These are phyloP conservation scores for Penicillium sp. DNA, from an alignment of 2,329 filamentous ascomycete species.

Conservation along the genomic window DNA sequence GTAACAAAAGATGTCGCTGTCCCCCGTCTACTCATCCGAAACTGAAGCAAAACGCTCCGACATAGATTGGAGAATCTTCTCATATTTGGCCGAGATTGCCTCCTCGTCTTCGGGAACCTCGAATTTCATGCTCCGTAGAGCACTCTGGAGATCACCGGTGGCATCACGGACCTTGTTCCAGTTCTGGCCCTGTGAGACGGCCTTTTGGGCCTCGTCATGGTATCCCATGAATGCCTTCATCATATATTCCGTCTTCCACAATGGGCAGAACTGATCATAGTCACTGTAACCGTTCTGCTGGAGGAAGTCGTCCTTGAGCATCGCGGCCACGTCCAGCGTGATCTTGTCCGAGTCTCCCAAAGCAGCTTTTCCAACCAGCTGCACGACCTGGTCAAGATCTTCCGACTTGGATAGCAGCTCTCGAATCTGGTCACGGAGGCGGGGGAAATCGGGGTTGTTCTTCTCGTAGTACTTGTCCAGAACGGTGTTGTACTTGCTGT, in stretches of 20 bases:
- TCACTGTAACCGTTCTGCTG: constrained; percentile 99
- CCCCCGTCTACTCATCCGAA: constrained; percentile 69
- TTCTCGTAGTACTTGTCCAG: constrained; percentile 94
- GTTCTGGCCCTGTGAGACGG: constrained; percentile 78
- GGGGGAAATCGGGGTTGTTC: constrained; percentile 88
- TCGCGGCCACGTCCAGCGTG: constrained; percentile 80
- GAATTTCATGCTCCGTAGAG: constrained; percentile 92
- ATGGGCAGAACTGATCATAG: constrained; percentile 97
- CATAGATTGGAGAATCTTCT: constrained; percentile 85
- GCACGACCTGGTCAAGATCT: constrained; percentile 96
- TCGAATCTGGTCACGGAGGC: constrained; percentile 85
- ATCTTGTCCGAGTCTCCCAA: constrained; percentile 98
- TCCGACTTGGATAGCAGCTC: constrained; percentile 91
- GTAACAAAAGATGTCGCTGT: constrained; percentile 6
- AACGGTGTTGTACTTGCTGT: constrained; percentile 89
- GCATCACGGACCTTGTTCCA: constrained; percentile 92
- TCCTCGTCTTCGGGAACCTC: constrained; percentile 85
- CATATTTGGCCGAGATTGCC: constrained; percentile 82
- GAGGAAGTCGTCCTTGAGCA: constrained; percentile 97
- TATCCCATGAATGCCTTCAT: constrained; percentile 99
- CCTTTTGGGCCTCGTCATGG: constrained; percentile 96
- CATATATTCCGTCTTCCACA: constrained; percentile 99
- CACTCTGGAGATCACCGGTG: constrained; percentile 76
- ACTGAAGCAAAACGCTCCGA: constrained; percentile 96
- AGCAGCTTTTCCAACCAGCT: constrained; percentile 95